Evolutionary conservation across 1,139 yeast species (phyloP).

Genomic region (Candida sojae): DNA sequence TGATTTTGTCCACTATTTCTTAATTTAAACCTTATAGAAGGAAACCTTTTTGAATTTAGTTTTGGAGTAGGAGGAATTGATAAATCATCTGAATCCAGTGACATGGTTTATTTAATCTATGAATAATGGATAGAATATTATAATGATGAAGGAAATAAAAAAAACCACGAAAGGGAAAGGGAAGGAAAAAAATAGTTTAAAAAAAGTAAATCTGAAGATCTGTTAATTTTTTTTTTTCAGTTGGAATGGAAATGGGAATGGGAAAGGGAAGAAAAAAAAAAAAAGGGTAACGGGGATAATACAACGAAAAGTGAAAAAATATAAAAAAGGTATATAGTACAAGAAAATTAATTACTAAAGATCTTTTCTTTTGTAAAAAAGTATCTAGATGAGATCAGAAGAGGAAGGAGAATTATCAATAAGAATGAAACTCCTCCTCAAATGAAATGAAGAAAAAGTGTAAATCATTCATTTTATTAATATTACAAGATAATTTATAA

Average conservation of each 20-base stretch:
- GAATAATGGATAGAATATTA: not conserved
- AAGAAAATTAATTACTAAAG: too few species aligned
- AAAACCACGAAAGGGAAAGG: not conserved
- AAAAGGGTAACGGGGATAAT: too few species aligned
- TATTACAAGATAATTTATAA: too few species aligned
- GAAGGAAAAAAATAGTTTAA: not conserved
- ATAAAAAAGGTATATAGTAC: too few species aligned
- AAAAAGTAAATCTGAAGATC: not conserved
- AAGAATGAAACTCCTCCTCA: too few species aligned
- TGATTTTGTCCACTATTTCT: constrained; percentile 14
- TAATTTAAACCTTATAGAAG: constrained; percentile 28
- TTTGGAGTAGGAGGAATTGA: constrained; percentile 15
- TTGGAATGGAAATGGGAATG: not conserved
- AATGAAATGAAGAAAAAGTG: too few species aligned
- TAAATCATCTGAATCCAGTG: constrained; percentile 9
- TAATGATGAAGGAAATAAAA: not conserved
- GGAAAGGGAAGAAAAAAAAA: not conserved
- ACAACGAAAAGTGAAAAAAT: too few species aligned
- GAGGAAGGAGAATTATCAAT: not conserved
- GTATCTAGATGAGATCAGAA: too few species aligned
- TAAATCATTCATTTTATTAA: too few species aligned
- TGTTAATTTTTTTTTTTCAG: not conserved
- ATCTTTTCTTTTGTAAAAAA: too few species aligned
- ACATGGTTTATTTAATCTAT: not conserved
- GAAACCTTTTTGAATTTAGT: constrained; percentile 17